phyloP scores from a whole-genome alignment of 108 stramenopile genomes.

The Poteriospumella lacustris region DNA sequence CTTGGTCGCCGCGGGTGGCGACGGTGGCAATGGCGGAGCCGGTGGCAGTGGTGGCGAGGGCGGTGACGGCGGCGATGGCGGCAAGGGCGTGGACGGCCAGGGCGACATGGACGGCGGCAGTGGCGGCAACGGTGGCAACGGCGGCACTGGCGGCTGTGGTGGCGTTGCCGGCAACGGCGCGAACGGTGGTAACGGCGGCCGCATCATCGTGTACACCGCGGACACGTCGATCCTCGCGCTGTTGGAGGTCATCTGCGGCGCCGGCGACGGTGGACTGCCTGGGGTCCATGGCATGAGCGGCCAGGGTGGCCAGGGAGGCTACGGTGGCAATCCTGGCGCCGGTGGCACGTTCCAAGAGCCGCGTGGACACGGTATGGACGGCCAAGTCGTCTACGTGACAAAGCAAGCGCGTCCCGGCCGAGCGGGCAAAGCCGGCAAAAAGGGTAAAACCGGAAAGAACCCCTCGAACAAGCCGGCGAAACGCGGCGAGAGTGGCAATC shows the following conservation, averaged over 20 bases:
- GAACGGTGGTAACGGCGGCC: not conserved
- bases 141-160: not conserved
- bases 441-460: not conserved
- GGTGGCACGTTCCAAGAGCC: not conserved
- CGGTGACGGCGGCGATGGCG: not conserved
- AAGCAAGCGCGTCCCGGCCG: not conserved
- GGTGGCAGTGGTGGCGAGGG: not conserved
- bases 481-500: not conserved
- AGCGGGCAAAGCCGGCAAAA: not conserved
- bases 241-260: not conserved
- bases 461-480: not conserved
- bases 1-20: not conserved
- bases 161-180: not conserved
- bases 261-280: not conserved
- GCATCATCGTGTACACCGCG: not conserved
- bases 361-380: not conserved
- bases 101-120: not conserved
- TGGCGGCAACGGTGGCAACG: conserved; percentile 3
- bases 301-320: not conserved
- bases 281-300: not conserved
- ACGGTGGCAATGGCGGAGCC: conserved; percentile 4
- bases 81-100: too few species aligned
- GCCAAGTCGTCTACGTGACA: too few species aligned
- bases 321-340: not conserved
- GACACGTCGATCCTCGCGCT: not conserved